Percentiles rank a stretch among this genome's conserved stretches.
Evolutionary conservation across 495 filamentous ascomycete genomes (phyloP).

Genomic region (Xylaria longipes): DNA sequence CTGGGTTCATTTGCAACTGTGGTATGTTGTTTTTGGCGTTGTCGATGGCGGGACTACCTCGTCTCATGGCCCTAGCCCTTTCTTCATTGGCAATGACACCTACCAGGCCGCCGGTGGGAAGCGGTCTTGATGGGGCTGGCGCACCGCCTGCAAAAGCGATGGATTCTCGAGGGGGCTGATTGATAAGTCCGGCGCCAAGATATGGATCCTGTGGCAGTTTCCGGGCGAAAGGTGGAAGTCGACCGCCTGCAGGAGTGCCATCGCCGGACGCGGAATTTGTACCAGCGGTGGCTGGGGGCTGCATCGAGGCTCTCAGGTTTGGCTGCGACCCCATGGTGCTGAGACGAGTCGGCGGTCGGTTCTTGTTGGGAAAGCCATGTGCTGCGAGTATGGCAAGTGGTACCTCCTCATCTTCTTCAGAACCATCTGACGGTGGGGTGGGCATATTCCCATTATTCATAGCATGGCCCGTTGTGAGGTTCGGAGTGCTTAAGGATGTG

Average conservation of each 20-base stretch:
- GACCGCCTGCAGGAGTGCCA: slow-evolving; percentile 34
- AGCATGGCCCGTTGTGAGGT: slow-evolving; percentile 47
- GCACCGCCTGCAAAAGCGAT: slow-evolving; percentile 71
- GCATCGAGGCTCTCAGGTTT: slow-evolving; percentile 58
- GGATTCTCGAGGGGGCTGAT: slow-evolving; percentile 75
- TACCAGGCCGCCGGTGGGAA: slow-evolving; percentile 75
- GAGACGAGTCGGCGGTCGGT: slow-evolving; percentile 76
- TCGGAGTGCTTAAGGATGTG: slow-evolving; percentile 63
- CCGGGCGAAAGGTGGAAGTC: slow-evolving; percentile 83
- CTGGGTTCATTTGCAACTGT: slow-evolving; percentile 43
- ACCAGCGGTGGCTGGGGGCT: slow-evolving; percentile 31
- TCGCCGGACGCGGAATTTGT: slow-evolving; percentile 36
- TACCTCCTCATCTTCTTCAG: slow-evolving; percentile 85
- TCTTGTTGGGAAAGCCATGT: slow-evolving; percentile 89
- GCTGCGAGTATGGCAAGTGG: slow-evolving; percentile 88
- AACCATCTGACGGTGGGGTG: slow-evolving; percentile 53
- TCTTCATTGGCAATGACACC: slow-evolving; percentile 92
- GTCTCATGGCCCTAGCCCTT: slow-evolving; percentile 73
- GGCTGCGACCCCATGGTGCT: slow-evolving; percentile 69
- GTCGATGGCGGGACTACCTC: slow-evolving; percentile 75
- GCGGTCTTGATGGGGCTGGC: slow-evolving; percentile 53
- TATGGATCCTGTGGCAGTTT: slow-evolving; percentile 90
- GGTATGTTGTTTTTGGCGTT: slow-evolving; percentile 31
- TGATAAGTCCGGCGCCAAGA: slow-evolving; percentile 80
- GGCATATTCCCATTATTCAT: slow-evolving; percentile 38